Evolutionary conservation across 2,329 filamentous ascomycete genomes (phyloP), one percentile per base, ranked within the genome.

Genomic region (Lachnellula cervina): DNA sequence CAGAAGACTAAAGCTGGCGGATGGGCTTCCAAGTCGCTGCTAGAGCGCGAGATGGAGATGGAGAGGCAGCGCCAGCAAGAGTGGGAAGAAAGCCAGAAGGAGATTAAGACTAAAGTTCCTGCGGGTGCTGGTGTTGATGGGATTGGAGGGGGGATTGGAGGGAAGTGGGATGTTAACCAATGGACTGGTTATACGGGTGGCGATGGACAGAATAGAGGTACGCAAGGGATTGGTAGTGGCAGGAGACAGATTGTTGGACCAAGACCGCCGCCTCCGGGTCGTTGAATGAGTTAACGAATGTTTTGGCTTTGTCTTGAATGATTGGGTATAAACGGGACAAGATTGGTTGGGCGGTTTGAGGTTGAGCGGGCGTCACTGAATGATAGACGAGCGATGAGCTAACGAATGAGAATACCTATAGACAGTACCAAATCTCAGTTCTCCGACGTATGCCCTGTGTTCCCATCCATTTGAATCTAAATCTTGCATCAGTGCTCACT

Each of bases 171-270:
- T 55, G 64, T 68, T 14, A 68, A 67, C 56, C 67, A 69, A 50
- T 69, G 88, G 81, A 76, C 76, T 59, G 88, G 88, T 0, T 92
- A 81, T 66, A 88, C 86, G 17, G 87, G 88, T 3, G 88, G 89
- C 1, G 88, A 91, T 69, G 81, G 78, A 59, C 84, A 90, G 76
- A 91, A 90, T 66, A 80, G 78, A 59, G 86, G 85, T 1, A 70
- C 69, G 2, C 76, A 82, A 59, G 86, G 86, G 2, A 87, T 87
- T 57, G 87, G 89, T 42, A 83, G 85, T 1, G 85, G 85, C 0
- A 77, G 86, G 68, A 80, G 89, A 68, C 88, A 89, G 74, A 91
- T 93, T 70, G 84, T 89, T n/a, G 89, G 89, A 11, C 88, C 88
- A 0, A 77, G 88, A 67, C 87, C 88, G 48, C 75, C 87, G 64